Percentiles rank a stretch among this genome's conserved stretches.
These are phyloP conservation scores for Pichia sp. DNA, from an alignment of 1,139 yeast genomes.

Conservation along the genomic window DNA sequence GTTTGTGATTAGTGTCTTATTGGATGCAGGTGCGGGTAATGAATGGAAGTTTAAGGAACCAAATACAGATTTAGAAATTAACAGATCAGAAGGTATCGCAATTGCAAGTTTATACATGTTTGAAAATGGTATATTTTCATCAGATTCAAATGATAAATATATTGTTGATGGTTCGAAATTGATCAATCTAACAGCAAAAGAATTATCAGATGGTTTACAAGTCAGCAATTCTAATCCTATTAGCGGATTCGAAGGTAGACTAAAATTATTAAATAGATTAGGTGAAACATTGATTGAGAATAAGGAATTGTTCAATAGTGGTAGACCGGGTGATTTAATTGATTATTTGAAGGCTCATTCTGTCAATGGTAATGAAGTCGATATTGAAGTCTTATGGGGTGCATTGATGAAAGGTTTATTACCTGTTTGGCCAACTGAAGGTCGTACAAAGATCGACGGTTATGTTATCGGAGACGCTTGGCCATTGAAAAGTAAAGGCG, in stretches of 20 bases:
- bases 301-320: constrained; percentile 43
- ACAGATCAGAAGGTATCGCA: constrained; percentile 60
- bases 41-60: constrained; percentile 46
- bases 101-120: constrained; percentile 56
- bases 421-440: constrained; percentile 57
- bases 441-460: constrained; percentile 48
- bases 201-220: constrained; percentile 41
- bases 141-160: constrained; percentile 31
- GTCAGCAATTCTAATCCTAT: constrained; percentile 42
- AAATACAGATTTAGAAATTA: constrained; percentile 27
- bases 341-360: constrained; percentile 38
- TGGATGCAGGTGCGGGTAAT: constrained; percentile 66
- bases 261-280: constrained; percentile 41
- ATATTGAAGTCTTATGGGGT: constrained; percentile 48
- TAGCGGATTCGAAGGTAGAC: constrained; percentile 52
- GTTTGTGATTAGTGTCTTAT: constrained; percentile 53
- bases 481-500: constrained; percentile 39
- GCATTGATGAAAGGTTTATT: constrained; percentile 50
- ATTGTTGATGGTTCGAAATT: constrained; percentile 45
- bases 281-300: constrained; percentile 43
- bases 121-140: constrained; percentile 44
- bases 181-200: constrained; percentile 31
- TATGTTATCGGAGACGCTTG: constrained; percentile 58
- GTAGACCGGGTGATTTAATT: constrained; percentile 54
- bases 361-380: constrained; percentile 29